Evolutionary conservation across 192 early-diverging fungal species (phyloP), one percentile per base, ranked within the genome.

Genomic region (Umbelopsis vinacea): DNA sequence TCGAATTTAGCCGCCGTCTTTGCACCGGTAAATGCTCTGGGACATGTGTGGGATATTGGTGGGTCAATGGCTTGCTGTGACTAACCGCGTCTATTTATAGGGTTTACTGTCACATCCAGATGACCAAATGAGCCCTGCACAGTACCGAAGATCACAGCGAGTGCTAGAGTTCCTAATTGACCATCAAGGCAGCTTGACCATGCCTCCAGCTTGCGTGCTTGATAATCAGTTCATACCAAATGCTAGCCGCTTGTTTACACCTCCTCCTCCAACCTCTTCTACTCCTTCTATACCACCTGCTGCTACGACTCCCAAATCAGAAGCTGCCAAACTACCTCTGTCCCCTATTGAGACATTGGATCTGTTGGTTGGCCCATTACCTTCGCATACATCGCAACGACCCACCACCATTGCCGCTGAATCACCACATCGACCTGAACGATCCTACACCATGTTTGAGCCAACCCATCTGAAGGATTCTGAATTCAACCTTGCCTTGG

Each of bases 101-200:
- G 89, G 90, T 43, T 76, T 93, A 40, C 76, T 93, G 14, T 89
- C 89, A 12, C 89, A 91, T 40, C 90, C 90, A 10, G 83, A 84
- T 21, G 81, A 90, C 48, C 84, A 89, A 70, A 83, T 91, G 75
- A 85, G 85, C 6, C 92, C 92, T 46, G 90, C 89, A 12, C 87
- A 92, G 73, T 93, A 93, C 71, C 86, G 85, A 48, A 84, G 79
- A 19, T 89, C 90, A 19, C 88, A 91, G 71, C 81, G 84, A 17
- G 90, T 93, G 24, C 53, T 93, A 0, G 90, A 90, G 71, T 93
- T 93, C 57, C 73, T 93, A 2, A 91, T 93, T 47, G 82, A 87
- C 52, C 69, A 82, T 67, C 86, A 87, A 71, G 79, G 78, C 29
- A 80, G 69, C 6, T 88, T 86, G 43, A 72, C 70, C 17, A 75